Evolutionary conservation across 2,329 filamentous ascomycete species (phyloP).

Genomic region (Domatiomyces catenatus): DNA sequence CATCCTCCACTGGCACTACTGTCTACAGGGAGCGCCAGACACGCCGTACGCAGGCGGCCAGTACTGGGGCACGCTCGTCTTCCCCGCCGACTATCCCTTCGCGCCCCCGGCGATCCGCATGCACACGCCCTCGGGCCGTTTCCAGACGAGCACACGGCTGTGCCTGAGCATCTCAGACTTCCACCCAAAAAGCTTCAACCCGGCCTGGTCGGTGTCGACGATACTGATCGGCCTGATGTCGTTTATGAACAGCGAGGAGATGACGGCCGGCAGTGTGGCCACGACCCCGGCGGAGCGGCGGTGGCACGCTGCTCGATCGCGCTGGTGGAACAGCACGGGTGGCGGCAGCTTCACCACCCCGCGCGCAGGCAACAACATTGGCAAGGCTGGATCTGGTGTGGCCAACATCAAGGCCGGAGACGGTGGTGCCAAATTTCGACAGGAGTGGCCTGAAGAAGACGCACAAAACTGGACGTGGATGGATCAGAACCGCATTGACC

Average conservation of each 20-base stretch:
- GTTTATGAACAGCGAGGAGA: constrained; percentile 98
- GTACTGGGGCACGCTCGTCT: constrained; percentile 95
- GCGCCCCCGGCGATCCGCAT: constrained; percentile 94
- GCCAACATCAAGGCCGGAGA: constrained; percentile 74
- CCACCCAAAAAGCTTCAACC: constrained; percentile 95
- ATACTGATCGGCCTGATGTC: constrained; percentile 87
- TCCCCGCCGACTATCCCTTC: constrained; percentile 93
- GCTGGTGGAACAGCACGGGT: constrained; percentile 96
- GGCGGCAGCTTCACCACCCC: constrained; percentile 51
- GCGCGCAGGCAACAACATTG: constrained; percentile 36
- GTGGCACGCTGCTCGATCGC: constrained; percentile 57
- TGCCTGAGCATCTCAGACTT: constrained; percentile 96
- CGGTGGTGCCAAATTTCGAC: constrained; percentile 74
- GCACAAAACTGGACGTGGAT: constrained; percentile 88
- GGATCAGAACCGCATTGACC: constrained; percentile 64
- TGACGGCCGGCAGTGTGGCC: constrained; percentile 84
- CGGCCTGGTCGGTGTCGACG: constrained; percentile 93
- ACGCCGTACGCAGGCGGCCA: constrained; percentile 91
- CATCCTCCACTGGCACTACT: constrained; percentile 68
- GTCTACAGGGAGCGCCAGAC: constrained; percentile 81
- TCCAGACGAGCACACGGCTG: constrained; percentile 79
- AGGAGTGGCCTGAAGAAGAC: constrained; percentile 82
- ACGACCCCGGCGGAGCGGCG: constrained; percentile 63
- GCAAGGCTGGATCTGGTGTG: constrained; percentile 45
- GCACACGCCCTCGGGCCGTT: constrained; percentile 93